phyloP scores from a whole-genome alignment of 768 basidiomycete genomes.

The Psilocybe sp. region DNA sequence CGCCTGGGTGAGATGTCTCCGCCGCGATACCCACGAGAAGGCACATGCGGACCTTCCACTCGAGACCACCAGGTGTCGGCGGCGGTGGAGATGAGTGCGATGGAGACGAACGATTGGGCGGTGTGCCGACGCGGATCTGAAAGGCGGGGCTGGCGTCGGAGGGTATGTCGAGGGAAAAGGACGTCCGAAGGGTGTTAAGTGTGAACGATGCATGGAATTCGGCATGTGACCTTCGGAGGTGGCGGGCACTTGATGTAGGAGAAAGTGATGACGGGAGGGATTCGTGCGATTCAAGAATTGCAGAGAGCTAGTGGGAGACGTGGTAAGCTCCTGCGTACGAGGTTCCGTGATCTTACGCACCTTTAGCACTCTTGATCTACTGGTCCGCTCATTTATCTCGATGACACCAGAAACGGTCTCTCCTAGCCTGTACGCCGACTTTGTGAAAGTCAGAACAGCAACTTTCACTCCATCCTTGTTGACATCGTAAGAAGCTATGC shows the following conservation, averaged over 20 bases:
- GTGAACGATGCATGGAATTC: conserved; percentile 83
- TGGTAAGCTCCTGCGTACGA: not conserved
- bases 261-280: conserved; percentile 63
- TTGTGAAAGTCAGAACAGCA: conserved; percentile 88
- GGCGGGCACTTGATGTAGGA: conserved; percentile 41
- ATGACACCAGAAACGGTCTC: conserved; percentile 91
- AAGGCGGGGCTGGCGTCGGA: conserved; percentile 90
- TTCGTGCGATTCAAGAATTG: conserved; percentile 88
- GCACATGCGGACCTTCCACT: conserved; percentile 87
- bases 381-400: conserved; percentile 73
- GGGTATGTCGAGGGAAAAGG: conserved; percentile 90
- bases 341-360: conserved; percentile 35
- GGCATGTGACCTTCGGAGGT: conserved; percentile 75
- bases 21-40: conserved; percentile 77
- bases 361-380: conserved; percentile 77
- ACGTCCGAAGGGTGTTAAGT: conserved; percentile 67
- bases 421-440: conserved; percentile 87
- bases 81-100: conserved; percentile 6
- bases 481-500: conserved; percentile 87
- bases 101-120: conserved; percentile 6
- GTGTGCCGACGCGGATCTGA: conserved; percentile 51
- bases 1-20: conserved; percentile 40
- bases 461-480: conserved; percentile 90
- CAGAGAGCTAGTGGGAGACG: conserved; percentile 61
- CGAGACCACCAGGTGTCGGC: conserved; percentile 63